Base-by-base conservation (phyloP, 352 stramenopile species). In the Globisporangium cystogenes region DNA sequence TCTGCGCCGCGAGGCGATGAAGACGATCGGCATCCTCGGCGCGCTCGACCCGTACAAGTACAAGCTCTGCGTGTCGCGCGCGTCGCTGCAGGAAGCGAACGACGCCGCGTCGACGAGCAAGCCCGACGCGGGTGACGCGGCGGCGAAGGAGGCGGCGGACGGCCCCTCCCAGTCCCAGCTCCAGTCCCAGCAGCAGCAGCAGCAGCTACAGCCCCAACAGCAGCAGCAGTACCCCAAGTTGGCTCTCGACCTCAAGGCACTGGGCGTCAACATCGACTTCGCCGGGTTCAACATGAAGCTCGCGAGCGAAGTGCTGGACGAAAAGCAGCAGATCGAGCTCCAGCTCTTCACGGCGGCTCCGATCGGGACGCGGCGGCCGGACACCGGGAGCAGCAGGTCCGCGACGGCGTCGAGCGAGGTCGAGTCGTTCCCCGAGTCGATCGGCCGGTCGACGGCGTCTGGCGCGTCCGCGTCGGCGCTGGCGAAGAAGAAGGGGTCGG, bases 21-120 rank as follows among this genome's bases (percentile, higher is more conserved):
- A 97, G 52, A 98, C 93, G 0, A 93, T 99, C 44, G 97, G 97
- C 21, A 96, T 98, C 52, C 64, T 99, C 3, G 84, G 84, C 16
- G 97, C 96, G 6, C 58, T 99, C 14, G 96, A 99, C 57, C 97
- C 97, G 39, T 97, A 98, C 81, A 89, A 96, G 40, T 98, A 98
- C 76, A 91, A 91, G 49, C 48, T 95, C 29, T 90, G 76, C 48
- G 63, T 90, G 14, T 89, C 84, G 31, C 64, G 79, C 29, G 74
- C 70, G 14, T 86, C 79, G 7, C 62, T 93, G 47, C 65, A 83
- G 15, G 69, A 90, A 65, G 78, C 73, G 0, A 87, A 93, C 31
- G 76, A 90, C 20, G 61, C 40, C 4, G 74, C 64, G 8, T 68
- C 57, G 5, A 77, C 57, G 4, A 59, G 60, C 15, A 66, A 62